phyloP scores from a whole-genome alignment of 306 rosid genomes.

The Castanea sativa region DNA sequence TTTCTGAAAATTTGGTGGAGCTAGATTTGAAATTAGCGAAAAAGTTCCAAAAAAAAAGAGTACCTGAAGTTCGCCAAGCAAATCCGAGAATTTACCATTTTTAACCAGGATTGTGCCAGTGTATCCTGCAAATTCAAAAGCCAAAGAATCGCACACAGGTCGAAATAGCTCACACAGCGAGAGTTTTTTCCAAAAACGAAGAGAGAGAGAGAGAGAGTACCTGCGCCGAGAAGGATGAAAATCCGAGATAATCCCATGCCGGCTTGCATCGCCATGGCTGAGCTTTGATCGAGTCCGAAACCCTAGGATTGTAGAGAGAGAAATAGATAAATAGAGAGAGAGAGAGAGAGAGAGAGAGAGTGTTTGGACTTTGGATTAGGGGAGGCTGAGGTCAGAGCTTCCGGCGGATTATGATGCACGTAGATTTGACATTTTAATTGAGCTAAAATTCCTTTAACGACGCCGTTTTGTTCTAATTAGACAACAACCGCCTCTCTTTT shows the following conservation, averaged over 20 bases:
- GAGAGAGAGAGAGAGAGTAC: constrained; percentile 19
- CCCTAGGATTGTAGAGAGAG: background rate
- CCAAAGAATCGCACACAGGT: constrained; percentile 14
- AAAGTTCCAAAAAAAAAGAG: background rate
- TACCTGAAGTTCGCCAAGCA: constrained; percentile 83
- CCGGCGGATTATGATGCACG: background rate
- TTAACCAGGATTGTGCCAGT: constrained; percentile 63
- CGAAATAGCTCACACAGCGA: background rate
- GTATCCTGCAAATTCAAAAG: constrained; percentile 52
- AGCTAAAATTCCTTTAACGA: too few relatives aligned
- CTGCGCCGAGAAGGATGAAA: constrained; percentile 68
- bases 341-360: background rate
- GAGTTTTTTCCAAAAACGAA: background rate
- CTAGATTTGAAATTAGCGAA: constrained; percentile 11
- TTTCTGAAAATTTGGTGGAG: background rate
- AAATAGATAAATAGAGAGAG: background rate
- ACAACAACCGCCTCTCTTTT: background rate
- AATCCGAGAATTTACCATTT: constrained; percentile 72
- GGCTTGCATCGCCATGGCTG: constrained; percentile 73
- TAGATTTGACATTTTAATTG: too few relatives aligned
- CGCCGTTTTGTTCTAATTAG: too few relatives aligned
- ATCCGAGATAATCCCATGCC: constrained; percentile 66
- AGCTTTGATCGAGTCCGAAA: constrained; percentile 21
- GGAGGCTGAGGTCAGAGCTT: background rate
- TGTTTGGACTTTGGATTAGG: background rate